Conservation (phyloP, 1,284 basidiomycete genomes). For the Anthracocystis setariae region DNA sequence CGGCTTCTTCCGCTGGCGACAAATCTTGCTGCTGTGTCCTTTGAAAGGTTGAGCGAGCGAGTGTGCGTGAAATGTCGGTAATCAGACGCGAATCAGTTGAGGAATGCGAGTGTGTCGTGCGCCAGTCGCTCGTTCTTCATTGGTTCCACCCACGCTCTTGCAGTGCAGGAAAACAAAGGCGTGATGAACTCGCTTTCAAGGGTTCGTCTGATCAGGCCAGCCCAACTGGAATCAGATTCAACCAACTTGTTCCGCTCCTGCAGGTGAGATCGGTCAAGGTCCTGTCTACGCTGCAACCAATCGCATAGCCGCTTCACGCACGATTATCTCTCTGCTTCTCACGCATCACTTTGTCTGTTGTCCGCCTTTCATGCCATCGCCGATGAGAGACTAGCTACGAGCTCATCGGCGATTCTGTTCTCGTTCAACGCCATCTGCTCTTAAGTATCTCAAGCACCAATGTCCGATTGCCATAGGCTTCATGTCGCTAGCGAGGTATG, state of each 20-base stretch:
- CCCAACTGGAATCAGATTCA: slow-evolving; percentile 7
- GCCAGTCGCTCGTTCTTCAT: slow-evolving; percentile 6
- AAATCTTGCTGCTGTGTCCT: slow-evolving; percentile 7
- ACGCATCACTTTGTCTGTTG: slow-evolving; percentile 1
- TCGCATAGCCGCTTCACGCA: not conserved
- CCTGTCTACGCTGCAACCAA: not conserved
- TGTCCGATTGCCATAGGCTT: too few relatives aligned
- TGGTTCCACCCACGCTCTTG: not conserved
- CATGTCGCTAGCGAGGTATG: too few relatives aligned
- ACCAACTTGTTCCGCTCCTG: not conserved
- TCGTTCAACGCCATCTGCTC: too few relatives aligned
- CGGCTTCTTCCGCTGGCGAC: not conserved
- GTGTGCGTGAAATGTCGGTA: not conserved
- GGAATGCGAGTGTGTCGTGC: slow-evolving; percentile 32
- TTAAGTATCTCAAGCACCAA: too few relatives aligned
- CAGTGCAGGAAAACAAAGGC: slow-evolving; percentile 12
- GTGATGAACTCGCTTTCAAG: slow-evolving; percentile 8
- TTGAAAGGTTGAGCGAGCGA: slow-evolving; percentile 11
- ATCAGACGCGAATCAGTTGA: slow-evolving; percentile 14
- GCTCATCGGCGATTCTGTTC: too few relatives aligned
- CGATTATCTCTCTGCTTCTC: slow-evolving; percentile 3
- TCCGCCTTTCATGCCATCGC: not conserved
- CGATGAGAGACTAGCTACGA: too few relatives aligned
- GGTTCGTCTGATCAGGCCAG: not conserved
- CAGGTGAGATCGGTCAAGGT: slow-evolving; percentile 1